Conservation (phyloP, 805 yeast species). For the Wickerhamiella domercqiae region DNA sequence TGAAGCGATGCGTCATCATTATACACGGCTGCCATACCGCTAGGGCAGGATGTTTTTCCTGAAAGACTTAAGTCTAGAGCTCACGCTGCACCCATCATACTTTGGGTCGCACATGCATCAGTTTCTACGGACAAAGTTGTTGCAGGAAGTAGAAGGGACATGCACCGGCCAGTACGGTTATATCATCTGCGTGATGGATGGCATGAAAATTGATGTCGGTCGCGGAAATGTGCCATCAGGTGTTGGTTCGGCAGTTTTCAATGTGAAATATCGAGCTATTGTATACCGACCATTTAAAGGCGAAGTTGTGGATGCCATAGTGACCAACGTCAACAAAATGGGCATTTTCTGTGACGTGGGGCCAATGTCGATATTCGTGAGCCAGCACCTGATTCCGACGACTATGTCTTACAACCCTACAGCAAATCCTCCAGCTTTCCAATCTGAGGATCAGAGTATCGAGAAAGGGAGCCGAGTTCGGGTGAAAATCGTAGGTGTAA, state of each 20-base stretch:
- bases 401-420: conserved; percentile 90
- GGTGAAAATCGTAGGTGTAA: conserved; percentile 89
- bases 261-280: conserved; percentile 88
- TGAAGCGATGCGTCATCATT: conserved; percentile 2
- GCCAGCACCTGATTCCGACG: conserved; percentile 85
- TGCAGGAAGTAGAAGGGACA: conserved; percentile 95
- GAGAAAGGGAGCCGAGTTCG: conserved; percentile 90
- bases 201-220: conserved; percentile 88
- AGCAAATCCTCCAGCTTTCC: conserved; percentile 97
- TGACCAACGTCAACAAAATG: conserved; percentile 83
- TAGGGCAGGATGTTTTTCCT: conserved; percentile 25
- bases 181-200: conserved; percentile 88
- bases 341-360: conserved; percentile 98
- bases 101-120: conserved; percentile 98
- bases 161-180: conserved; percentile 98
- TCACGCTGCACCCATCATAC: conserved; percentile 92
- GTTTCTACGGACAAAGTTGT: conserved; percentile 70
- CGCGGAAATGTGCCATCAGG: conserved; percentile 84
- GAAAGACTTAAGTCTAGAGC: conserved; percentile 80
- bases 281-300: conserved; percentile 99
- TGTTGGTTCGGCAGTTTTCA: conserved; percentile 89
- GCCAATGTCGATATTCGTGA: conserved; percentile 84
- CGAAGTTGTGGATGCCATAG: conserved; percentile 95
- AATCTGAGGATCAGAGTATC: conserved; percentile 84
- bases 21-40: too few species aligned